These are phyloP conservation scores for Aegilops tauschii DNA, from an alignment of 176 grass and related monocot genomes.

Conservation along the genomic window DNA sequence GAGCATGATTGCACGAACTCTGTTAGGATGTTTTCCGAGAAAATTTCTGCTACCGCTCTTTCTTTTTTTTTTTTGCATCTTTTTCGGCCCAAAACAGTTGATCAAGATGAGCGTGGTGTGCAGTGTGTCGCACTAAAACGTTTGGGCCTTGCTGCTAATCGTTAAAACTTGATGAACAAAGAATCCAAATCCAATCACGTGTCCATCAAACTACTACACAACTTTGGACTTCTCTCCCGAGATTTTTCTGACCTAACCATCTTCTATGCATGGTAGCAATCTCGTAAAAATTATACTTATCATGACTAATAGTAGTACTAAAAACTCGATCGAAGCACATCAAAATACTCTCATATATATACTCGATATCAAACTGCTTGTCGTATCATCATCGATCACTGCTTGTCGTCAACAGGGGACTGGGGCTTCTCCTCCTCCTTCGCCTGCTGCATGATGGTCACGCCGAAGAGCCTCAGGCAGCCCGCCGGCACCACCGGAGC, in stretches of 20 bases:
- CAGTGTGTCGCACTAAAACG: too few species aligned
- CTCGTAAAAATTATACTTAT: neutral
- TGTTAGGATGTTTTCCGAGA: neutral
- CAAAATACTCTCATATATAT: too few species aligned
- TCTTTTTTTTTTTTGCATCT: neutral
- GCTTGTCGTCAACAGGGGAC: neutral
- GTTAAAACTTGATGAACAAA: neutral
- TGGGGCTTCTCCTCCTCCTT: neutral
- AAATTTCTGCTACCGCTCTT: neutral
- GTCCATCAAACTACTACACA: neutral
- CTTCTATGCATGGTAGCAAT: neutral
- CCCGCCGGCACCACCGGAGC: too few species aligned
- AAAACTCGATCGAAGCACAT: too few species aligned
- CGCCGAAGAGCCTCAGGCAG: neutral
- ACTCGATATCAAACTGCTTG: too few species aligned
- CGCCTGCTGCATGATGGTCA: neutral
- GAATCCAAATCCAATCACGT: neutral
- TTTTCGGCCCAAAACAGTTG: too few species aligned
- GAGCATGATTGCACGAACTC: too few species aligned
- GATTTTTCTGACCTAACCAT: neutral
- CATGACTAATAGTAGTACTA: too few species aligned
- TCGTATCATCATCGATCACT: neutral
- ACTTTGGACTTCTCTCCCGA: neutral
- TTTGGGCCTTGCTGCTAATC: too few species aligned
- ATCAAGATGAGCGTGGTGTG: too few species aligned